These are phyloP conservation scores for Glycine soja DNA, from an alignment of 306 rosid species.

Conservation along the genomic window DNA sequence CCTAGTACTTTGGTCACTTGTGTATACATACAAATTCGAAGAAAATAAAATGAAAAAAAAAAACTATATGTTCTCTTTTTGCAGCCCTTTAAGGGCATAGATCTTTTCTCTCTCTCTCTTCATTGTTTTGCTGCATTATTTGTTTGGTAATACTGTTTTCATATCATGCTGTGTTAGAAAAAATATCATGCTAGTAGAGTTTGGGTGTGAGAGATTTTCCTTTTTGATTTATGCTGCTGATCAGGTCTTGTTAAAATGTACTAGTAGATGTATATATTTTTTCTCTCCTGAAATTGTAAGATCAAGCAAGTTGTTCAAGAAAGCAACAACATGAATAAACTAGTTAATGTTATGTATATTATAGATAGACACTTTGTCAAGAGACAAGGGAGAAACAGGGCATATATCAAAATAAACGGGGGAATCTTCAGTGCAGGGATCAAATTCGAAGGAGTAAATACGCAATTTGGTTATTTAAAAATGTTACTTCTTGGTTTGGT, in stretches of 20 bases:
- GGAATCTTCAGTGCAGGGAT: background rate
- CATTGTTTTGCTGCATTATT: constrained; percentile 46
- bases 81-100: constrained; percentile 39
- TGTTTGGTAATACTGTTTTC: constrained; percentile 38
- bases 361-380: background rate
- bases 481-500: background rate
- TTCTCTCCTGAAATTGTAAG: constrained; percentile 33
- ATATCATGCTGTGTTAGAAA: background rate
- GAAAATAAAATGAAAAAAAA: constrained; percentile 16
- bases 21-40: constrained; percentile 44
- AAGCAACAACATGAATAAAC: constrained; percentile 25
- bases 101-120: constrained; percentile 29
- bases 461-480: background rate
- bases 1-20: constrained; percentile 42
- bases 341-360: constrained; percentile 28
- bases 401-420: background rate
- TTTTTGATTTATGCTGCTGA: constrained; percentile 20
- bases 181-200: constrained; percentile 43
- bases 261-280: constrained; percentile 37
- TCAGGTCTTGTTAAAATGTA: constrained; percentile 37
- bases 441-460: background rate
- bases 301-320: constrained; percentile 30
- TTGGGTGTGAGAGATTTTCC: constrained; percentile 45
- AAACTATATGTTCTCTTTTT: constrained; percentile 26
- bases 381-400: background rate